phyloP scores from a whole-genome alignment of 176 grass and related monocot species.

The Zoysia pacifica region DNA sequence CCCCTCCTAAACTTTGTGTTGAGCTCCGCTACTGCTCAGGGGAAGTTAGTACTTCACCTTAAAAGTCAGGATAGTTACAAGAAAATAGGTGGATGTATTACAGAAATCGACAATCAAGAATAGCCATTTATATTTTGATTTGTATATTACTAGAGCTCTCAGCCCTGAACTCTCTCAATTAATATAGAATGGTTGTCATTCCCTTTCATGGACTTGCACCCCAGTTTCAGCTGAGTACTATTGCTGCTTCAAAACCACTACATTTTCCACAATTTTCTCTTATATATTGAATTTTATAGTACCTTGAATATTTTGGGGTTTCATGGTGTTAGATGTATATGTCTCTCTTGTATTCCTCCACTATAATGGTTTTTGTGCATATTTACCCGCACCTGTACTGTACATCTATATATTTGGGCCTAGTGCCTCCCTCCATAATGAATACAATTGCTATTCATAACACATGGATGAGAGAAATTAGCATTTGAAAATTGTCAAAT shows the following conservation, averaged over 20 bases:
- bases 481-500: conserved; percentile 9
- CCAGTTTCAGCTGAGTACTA: neutral
- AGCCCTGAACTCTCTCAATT: neutral
- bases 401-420: no score
- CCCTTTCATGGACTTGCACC: neutral
- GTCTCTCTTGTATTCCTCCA: no score
- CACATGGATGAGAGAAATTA: neutral
- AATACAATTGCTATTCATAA: no score
- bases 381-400: no score
- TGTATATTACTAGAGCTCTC: neutral
- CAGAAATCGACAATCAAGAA: neutral
- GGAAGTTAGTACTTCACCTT: neutral
- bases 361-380: no score
- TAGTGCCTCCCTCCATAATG: no score
- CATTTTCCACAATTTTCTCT: conserved; percentile 15
- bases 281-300: conserved; percentile 7
- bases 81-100: neutral
- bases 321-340: no score
- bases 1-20: no score
- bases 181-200: neutral
- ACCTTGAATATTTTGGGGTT: neutral
- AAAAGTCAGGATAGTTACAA: neutral
- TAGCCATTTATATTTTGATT: neutral
- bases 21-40: no score
- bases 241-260: neutral